Base-by-base conservation (phyloP, 2,329 filamentous ascomycete genomes). In the Fusarium sp. region DNA sequence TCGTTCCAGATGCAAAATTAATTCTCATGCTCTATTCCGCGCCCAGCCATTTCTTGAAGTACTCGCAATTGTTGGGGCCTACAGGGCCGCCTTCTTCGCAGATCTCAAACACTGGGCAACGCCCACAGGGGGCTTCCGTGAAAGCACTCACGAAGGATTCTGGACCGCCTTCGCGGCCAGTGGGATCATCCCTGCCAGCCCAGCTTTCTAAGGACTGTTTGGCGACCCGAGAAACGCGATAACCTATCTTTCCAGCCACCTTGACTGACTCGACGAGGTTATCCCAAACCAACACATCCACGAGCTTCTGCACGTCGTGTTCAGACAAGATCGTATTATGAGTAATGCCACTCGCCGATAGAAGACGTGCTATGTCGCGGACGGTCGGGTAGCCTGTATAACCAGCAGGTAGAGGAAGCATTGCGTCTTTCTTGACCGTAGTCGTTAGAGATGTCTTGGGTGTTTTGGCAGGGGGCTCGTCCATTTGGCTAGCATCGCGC, bases 11-110 rank as follows among this genome's bases (percentile, higher is more conserved):
- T 66, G 62, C 62, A 65, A 45, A 61, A 41, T 34, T 23, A 62
- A 50, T 50, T 55, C 48, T 44, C 21, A 11, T 49, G 28, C 58
- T 51, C 79, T 73, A 79, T 50, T 84, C 81, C 69, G 82, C 74
- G 1, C 83, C 86, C 46, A 98, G 80, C 96, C 96, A 99, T 54
- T 90, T 88, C 68, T 92, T 88, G 76, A 97, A 98, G 77, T 99
- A 99, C 56, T 93, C 91, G 80, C 96, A 99, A 52, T 91, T 97
- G 70, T 89, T 91, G 0, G 95, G 93, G 75, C 91, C 97, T 23
- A 99, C 93, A 1, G 94, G 93, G 0, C 95, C 95, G 9, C 93
- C 94, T 65, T 97, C 93, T 70, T 93, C 91, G 78, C 96, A 99
- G 3, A 98, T 85, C 61, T 96, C 91, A 78, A 97, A 97, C 4